Evolutionary conservation across 345 rosid species (phyloP).

Genomic region (Arabis hirsuta): DNA sequence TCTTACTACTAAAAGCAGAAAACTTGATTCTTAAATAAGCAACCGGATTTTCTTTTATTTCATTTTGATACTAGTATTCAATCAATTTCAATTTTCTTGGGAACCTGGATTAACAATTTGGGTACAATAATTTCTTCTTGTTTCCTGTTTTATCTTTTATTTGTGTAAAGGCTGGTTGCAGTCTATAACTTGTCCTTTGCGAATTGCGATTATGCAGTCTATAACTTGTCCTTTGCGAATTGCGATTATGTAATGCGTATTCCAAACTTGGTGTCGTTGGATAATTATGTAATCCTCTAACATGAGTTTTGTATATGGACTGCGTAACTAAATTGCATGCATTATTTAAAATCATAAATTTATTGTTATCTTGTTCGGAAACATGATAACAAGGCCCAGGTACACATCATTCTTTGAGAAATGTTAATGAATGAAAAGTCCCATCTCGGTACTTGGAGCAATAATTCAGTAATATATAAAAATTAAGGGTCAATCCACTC

Average conservation of each 20-base stretch:
- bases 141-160: neutral
- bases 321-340: neutral
- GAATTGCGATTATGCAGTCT: neutral
- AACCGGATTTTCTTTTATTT: no score
- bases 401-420: neutral
- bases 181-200: slow-evolving; percentile 1
- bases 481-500: no score
- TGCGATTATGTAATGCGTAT: neutral
- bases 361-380: neutral
- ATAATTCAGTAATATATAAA: no score
- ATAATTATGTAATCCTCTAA: slow-evolving; percentile 3
- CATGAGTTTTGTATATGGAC: neutral
- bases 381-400: neutral
- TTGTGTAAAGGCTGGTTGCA: neutral
- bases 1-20: no score
- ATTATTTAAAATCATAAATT: neutral
- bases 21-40: no score
- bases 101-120: no score
- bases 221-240: neutral
- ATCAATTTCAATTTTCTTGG: no score
- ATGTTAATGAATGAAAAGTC: no score
- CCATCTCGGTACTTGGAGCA: no score
- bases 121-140: no score
- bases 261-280: neutral
- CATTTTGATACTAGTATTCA: no score